Conservation (phyloP, 306 rosid genomes). For the Pyrus pyrifolia region DNA sequence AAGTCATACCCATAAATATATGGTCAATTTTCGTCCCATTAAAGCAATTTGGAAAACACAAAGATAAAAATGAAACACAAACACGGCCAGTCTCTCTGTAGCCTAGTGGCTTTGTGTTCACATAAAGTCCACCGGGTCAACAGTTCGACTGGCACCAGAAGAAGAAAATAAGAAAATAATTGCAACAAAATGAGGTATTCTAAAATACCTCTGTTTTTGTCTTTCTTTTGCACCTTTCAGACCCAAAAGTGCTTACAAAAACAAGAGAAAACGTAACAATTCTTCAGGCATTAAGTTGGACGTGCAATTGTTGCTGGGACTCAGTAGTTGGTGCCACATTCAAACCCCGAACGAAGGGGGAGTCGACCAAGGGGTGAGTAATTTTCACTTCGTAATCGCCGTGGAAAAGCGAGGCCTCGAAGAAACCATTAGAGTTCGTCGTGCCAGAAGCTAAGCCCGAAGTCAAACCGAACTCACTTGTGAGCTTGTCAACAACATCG, state of each 20-base stretch:
- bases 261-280: too few species aligned
- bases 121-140: neutral
- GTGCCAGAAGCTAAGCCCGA: constrained; percentile 1
- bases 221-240: neutral
- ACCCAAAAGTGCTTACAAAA: too few species aligned
- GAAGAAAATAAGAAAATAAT: neutral
- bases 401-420: constrained; percentile 35
- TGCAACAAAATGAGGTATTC: neutral
- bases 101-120: too few species aligned
- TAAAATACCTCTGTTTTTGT: neutral
- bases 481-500: constrained; percentile 58
- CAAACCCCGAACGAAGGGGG: neutral
- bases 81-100: too few species aligned
- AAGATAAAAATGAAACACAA: too few species aligned
- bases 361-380: constrained; percentile 11
- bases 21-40: too few species aligned
- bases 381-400: constrained; percentile 41
- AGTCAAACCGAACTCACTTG: constrained; percentile 39
- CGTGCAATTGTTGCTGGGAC: neutral
- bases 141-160: too few species aligned
- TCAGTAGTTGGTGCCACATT: constrained; percentile 7
- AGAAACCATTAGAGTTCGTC: constrained; percentile 25
- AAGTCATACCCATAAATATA: too few species aligned
- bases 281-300: constrained; percentile 9
- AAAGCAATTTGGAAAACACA: too few species aligned